phyloP scores from a whole-genome alignment of 495 filamentous ascomycete species.

The Geoglossum glabrum region DNA sequence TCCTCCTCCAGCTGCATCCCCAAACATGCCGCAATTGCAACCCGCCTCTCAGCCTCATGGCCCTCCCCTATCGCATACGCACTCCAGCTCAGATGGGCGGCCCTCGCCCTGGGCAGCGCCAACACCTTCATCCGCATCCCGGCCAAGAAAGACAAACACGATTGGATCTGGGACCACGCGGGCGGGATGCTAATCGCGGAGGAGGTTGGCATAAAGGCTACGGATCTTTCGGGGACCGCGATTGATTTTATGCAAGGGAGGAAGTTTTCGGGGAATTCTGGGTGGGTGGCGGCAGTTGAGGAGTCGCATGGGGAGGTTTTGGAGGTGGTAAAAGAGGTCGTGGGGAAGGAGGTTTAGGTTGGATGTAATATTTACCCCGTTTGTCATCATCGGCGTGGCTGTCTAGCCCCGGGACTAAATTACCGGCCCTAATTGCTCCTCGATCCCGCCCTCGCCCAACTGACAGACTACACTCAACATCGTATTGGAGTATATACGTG shows the following conservation, averaged over 20 bases:
- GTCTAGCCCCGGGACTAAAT: no score
- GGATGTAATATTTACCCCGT: no score
- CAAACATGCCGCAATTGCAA: conserved; percentile 73
- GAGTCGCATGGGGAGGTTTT: conserved; percentile 58
- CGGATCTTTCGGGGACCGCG: conserved; percentile 59
- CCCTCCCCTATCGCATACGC: conserved; percentile 85
- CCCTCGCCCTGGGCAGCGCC: conserved; percentile 77
- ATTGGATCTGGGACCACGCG: conserved; percentile 99
- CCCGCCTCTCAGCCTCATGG: conserved; percentile 52
- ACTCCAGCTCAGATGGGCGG: conserved; percentile 86
- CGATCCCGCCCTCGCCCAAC: no score
- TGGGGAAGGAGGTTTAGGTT: no score
- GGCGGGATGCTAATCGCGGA: conserved; percentile 87
- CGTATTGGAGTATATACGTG: no score
- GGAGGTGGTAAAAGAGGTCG: no score
- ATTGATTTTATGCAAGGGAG: conserved; percentile 74
- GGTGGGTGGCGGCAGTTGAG: conserved; percentile 69
- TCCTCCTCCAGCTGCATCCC: conserved; percentile 71
- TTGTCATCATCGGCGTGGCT: no score
- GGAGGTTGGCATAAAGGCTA: conserved; percentile 81
- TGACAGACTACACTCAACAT: no score
- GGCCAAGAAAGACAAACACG: conserved; percentile 64
- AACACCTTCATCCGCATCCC: conserved; percentile 86
- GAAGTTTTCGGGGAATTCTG: conserved; percentile 74
- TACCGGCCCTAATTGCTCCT: no score